Base-by-base conservation (phyloP, 495 filamentous ascomycete species). In the Xanthoparmelia taractica region DNA sequence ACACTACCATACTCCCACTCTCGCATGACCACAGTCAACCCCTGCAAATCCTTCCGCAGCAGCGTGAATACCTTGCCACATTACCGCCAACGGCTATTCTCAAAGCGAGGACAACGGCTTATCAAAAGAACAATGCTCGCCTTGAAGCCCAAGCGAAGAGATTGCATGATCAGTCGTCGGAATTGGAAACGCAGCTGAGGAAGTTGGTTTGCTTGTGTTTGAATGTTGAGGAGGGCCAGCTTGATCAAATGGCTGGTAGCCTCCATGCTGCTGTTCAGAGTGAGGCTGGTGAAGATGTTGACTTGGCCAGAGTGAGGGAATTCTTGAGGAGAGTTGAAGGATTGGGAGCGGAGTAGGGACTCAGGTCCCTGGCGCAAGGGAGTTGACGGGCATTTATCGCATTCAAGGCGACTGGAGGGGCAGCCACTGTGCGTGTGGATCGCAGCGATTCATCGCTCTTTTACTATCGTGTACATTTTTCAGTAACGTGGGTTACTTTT, bases 281-380 rank as follows among this genome's bases (percentile, higher is more conserved):
- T 66, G 89, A 93, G 68, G 78, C 79, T 48, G 81, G 80, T 6
- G 85, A 85, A 36, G 67, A 71, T 52, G 77, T 88, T 6, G 89
- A 92, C 69, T 79, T 88, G 31, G 80, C 80, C 27, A 76, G 89
- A 37, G 85, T 92, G 33, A 76, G 83, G 69, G 82, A 89, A 57
- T 91, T 93, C 70, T 72, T 93, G 64, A 82, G 84, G 31, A 86
- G 86, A 60, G 86, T 91, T 15, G 87, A 89, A 67, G 74, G 71
- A 18, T 62, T 57, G 25, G 69, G 65, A 40, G 67, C 40, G 48
- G 65, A 62, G 37, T 59, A 63, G 23, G 45, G 18, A 29, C 6
- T 5, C 5, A 31, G 13, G 27, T 31, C 27, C 17, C 27, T 17
- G 6, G 27, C 48, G 48, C 25, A 52, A 52, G 13, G 27, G 5